These are phyloP conservation scores for Alloascoidea hylecoeti DNA, from an alignment of 805 yeast genomes.

Conservation along the genomic window DNA sequence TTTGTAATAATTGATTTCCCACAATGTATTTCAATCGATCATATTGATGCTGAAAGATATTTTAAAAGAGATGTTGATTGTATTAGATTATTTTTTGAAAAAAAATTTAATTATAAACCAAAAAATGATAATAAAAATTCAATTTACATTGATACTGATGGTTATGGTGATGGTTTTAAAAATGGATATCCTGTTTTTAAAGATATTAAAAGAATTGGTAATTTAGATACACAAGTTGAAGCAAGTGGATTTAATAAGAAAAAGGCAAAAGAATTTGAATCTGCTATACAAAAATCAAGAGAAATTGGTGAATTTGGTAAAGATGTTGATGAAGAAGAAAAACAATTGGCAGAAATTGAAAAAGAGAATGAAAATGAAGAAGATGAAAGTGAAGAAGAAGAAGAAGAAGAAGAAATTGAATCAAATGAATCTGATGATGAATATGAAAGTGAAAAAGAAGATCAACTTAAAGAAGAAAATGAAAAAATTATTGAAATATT, in stretches of 20 bases:
- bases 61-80: conserved; percentile 92
- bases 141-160: conserved; percentile 58
- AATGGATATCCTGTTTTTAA: conserved; percentile 67
- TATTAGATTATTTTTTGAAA: conserved; percentile 67
- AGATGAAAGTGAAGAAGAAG: conserved; percentile 19
- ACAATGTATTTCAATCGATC: conserved; percentile 90
- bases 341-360: conserved; percentile 18
- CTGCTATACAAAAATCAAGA: conserved; percentile 39
- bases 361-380: conserved; percentile 33
- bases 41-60: conserved; percentile 74
- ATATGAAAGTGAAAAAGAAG: conserved; percentile 20
- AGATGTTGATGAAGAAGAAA: conserved; percentile 13
- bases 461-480: conserved; percentile 21
- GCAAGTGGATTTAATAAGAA: conserved; percentile 78
- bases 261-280: conserved; percentile 54
- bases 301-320: conserved; percentile 17
- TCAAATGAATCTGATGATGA: conserved; percentile 14
- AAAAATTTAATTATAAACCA: conserved; percentile 66
- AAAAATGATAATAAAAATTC: conserved; percentile 37
- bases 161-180: conserved; percentile 69
- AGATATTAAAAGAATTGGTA: conserved; percentile 55
- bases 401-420: conserved; percentile 19
- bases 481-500: conserved; percentile 46
- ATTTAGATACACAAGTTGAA: conserved; percentile 72
- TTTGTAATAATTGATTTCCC: conserved; percentile 96